Percentiles rank a stretch among this genome's conserved stretches.
These are phyloP conservation scores for Pugionium dolabratum DNA, from an alignment of 345 rosid genomes.

Conservation along the genomic window DNA sequence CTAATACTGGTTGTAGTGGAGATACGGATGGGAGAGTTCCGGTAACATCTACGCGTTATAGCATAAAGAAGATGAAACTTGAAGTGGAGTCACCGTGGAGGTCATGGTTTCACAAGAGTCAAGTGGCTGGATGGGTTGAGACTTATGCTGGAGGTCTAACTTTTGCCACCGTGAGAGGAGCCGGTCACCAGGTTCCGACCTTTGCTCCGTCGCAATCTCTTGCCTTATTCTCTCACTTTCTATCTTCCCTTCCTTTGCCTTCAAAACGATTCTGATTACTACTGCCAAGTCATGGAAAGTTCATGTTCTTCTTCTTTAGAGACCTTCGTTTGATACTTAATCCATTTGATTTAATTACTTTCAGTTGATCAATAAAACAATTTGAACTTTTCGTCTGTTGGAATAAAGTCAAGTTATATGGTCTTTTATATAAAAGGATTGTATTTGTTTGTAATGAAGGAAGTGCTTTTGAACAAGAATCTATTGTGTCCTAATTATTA, in stretches of 20 bases:
- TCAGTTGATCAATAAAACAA: slow-evolving; percentile 17
- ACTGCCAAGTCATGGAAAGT: slow-evolving; percentile 4
- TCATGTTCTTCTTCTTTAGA: slow-evolving; percentile 9
- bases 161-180: slow-evolving; percentile 68
- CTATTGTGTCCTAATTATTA: too few species aligned
- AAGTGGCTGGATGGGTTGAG: slow-evolving; percentile 82
- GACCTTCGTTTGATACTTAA: not conserved
- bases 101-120: slow-evolving; percentile 66
- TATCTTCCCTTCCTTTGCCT: slow-evolving; percentile 44
- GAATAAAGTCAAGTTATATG: too few species aligned
- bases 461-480: too few species aligned
- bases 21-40: slow-evolving; percentile 90
- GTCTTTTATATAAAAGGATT: too few species aligned
- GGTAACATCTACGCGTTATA: slow-evolving; percentile 71
- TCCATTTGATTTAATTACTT: slow-evolving; percentile 15
- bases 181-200: slow-evolving; percentile 71
- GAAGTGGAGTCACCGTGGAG: slow-evolving; percentile 58
- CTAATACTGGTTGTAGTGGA: slow-evolving; percentile 47
- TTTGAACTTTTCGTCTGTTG: slow-evolving; percentile 1
- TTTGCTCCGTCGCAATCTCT: slow-evolving; percentile 62
- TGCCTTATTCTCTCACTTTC: slow-evolving; percentile 59
- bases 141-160: slow-evolving; percentile 55
- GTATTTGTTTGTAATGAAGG: too few species aligned
- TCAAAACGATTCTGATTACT: slow-evolving; percentile 40
- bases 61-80: slow-evolving; percentile 56